These are phyloP conservation scores for Colletotrichum godetiae DNA, from an alignment of 2,329 filamentous ascomycete genomes.

Conservation along the genomic window DNA sequence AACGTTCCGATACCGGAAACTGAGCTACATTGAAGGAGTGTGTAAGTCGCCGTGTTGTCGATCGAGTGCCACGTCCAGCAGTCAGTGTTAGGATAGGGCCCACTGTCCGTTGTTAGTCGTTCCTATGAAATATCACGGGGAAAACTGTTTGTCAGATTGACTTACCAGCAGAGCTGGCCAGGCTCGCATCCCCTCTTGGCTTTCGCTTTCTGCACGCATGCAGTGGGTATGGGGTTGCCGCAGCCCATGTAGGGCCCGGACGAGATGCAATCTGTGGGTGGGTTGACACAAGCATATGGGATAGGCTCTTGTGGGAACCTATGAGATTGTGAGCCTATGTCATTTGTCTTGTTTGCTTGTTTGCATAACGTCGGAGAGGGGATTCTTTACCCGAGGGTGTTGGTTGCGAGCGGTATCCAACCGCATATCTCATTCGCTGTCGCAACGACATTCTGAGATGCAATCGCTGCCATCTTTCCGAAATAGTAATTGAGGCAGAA, in stretches of 20 bases:
- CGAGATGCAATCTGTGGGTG: background rate
- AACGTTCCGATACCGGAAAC: background rate
- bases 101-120: background rate
- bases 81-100: background rate
- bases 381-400: background rate
- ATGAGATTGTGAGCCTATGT: background rate
- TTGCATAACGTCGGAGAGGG: accelerated
- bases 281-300: background rate
- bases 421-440: conserved; percentile 7
- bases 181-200: background rate
- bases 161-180: conserved; percentile 20
- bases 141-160: background rate
- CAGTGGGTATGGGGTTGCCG: background rate
- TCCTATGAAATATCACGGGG: no score
- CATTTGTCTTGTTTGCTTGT: accelerated
- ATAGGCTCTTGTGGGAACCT: background rate
- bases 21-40: background rate
- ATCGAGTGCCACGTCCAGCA: conserved; percentile 16
- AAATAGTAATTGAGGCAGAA: background rate
- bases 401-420: background rate
- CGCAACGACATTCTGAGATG: background rate
- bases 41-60: background rate
- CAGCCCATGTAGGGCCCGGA: conserved; percentile 22
- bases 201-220: background rate
- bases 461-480: background rate